Conservation (phyloP, 139 green algal genomes). For the Medakamo hakoo region DNA sequence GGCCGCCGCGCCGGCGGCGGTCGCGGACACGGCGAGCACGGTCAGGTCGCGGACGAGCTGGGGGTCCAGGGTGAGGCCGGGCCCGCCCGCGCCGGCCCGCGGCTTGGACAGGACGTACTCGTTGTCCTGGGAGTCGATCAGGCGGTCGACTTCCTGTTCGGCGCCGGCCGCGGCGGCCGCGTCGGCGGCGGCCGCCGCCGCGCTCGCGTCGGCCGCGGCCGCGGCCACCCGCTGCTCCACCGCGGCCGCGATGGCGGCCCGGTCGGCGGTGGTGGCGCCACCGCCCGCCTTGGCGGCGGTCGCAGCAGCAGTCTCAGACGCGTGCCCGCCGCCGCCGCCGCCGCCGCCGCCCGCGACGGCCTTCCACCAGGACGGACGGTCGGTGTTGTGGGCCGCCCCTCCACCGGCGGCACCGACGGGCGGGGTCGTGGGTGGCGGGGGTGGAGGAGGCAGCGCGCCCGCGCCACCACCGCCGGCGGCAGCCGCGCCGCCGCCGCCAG, state of each 20-base stretch:
- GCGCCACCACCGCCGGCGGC: not conserved
- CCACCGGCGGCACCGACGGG: not conserved
- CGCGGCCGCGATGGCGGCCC: not conserved
- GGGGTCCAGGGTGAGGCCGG: conserved; percentile 77
- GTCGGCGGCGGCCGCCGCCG: conserved; percentile 5
- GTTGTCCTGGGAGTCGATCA: conserved; percentile 93
- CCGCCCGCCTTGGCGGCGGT: not conserved
- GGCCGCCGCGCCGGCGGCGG: conserved; percentile 51
- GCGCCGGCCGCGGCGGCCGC: conserved; percentile 2
- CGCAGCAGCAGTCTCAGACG: not conserved
- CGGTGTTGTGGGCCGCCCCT: not conserved
- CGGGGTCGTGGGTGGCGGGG: not conserved
- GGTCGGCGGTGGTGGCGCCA: not conserved
- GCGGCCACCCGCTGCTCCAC: not conserved
- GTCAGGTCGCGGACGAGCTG: conserved; percentile 74
- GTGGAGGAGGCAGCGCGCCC: not conserved
- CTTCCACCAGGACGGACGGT: too few species aligned
- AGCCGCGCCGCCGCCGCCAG: not conserved
- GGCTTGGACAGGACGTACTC: conserved; percentile 94
- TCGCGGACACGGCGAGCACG: conserved; percentile 44
- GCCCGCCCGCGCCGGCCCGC: conserved; percentile 38
- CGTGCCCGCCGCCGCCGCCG: not conserved
- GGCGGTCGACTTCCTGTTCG: conserved; percentile 66
- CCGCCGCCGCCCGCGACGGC: too few species aligned
- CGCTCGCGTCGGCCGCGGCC: conserved; percentile 1